Conservation (phyloP, 441 rosid genomes). For the Eutrema salsugineum region DNA sequence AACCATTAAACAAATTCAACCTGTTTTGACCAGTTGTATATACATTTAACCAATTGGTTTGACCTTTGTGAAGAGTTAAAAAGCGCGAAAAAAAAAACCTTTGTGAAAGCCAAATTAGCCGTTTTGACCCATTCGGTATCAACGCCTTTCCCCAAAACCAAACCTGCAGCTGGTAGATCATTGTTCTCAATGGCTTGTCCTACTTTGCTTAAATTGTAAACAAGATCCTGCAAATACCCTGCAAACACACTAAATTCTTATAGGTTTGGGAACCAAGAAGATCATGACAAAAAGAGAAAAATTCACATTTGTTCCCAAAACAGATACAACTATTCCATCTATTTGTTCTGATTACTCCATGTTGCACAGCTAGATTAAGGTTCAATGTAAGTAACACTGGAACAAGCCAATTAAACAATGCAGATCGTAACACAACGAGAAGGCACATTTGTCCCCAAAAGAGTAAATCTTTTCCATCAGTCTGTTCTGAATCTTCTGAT, state of each 20-base stretch:
- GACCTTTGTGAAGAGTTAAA: not conserved
- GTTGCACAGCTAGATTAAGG: not conserved
- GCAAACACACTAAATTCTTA: constrained; percentile 21
- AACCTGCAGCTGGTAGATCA: constrained; percentile 63
- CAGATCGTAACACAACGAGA: not conserved
- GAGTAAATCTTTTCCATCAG: not conserved
- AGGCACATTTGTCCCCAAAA: not conserved
- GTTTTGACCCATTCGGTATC: constrained; percentile 77
- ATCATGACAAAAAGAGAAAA: not conserved
- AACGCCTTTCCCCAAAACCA: constrained; percentile 68
- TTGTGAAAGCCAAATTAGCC: constrained; percentile 64
- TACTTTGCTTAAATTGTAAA: constrained; percentile 83
- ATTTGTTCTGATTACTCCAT: not conserved
- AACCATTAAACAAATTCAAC: not conserved
- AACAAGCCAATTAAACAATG: not conserved
- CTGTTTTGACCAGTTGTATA: too few species aligned
- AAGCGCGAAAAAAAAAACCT: constrained; percentile 44
- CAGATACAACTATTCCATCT: not conserved
- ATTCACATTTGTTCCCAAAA: not conserved
- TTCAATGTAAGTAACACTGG: not conserved
- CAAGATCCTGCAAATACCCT: constrained; percentile 91
- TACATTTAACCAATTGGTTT: not conserved
- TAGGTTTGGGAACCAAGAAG: not conserved
- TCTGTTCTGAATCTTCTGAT: not conserved
- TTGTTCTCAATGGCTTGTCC: constrained; percentile 93